Evolutionary conservation across 176 grass and related monocot species (phyloP).

Genomic region (Aegilops tauschii): DNA sequence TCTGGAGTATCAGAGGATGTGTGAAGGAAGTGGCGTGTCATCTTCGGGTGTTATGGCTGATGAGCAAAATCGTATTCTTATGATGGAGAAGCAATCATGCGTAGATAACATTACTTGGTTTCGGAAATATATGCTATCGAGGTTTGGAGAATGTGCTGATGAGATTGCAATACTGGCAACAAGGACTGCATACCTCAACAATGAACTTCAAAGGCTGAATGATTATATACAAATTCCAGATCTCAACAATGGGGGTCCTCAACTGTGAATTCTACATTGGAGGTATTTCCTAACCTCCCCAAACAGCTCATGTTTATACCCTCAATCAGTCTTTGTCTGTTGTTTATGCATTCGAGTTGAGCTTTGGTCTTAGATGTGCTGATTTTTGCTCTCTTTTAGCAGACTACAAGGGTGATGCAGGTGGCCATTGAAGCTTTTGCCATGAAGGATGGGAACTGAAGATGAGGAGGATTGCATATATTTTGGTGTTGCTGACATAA

Average conservation of each 20-base stretch:
- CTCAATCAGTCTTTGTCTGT: background rate
- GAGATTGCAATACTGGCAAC: background rate
- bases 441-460: background rate
- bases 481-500: background rate
- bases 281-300: conserved; percentile 14
- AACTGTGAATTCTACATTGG: conserved; percentile 14
- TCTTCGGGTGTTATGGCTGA: background rate
- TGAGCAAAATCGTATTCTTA: background rate
- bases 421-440: background rate
- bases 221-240: conserved; percentile 20
- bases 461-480: background rate
- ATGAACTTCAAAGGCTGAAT: conserved; percentile 31
- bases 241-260: conserved; percentile 32
- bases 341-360: background rate
- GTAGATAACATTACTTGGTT: background rate
- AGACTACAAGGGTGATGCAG: background rate
- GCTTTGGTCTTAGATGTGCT: background rate
- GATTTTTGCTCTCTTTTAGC: background rate
- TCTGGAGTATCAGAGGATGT: background rate
- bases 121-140: background rate
- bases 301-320: background rate
- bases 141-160: background rate
- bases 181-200: background rate
- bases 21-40: conserved; percentile 6
- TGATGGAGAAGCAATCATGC: background rate